Base-by-base conservation (phyloP, 768 basidiomycete genomes). In the Boletus barrowsii region DNA sequence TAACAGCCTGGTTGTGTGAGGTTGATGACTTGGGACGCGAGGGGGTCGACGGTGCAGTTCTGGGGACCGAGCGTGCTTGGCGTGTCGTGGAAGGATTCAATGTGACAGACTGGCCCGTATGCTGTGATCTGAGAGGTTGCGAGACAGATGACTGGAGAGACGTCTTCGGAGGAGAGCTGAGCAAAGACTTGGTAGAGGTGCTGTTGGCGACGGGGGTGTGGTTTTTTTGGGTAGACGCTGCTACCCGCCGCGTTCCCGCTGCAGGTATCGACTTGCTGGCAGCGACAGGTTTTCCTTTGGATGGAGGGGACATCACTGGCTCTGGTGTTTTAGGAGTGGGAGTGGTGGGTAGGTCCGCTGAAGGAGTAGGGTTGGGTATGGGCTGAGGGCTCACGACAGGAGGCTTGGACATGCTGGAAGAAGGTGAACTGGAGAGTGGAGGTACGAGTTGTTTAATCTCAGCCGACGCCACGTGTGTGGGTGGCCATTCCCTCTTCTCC, bases 401-500 rank as follows among this genome's bases (percentile, higher is more conserved):
- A 29, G 60, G 43, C 42, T 61, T 61, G 56, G 50, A 43, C 48
- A 57, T 55, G 53, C 30, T 51, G 6, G 67, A 35, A 17, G 63
- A 59, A 26, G 66, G 54, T 29, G 74, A 71, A 24, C 72, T 64
- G 44, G 79, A 71, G 48, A 76, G 70, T 42, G 75, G 47, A 57
- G 69, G 62, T 44, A 68, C 66, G 22, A 40, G 10, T 18, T 75
- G 69, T 62, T 75, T 77, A 33, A 68, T 67, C 57, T 68, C 68
- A 45, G 50, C 22, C 32, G 69, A 65, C n/a, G 66, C 56, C 44
- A 69, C 50, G 39, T 74, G 63, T 66, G 75, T 81, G 36, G 84
- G 89, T 8, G 89, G 87, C 88, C 88, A 90, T 76, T 91, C 90
- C 42, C 82, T 80, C 65, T 80, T 83, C 68, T 87, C 87, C 71